These are phyloP conservation scores for Erodium maritimum DNA, from an alignment of 345 rosid genomes.

Conservation along the genomic window DNA sequence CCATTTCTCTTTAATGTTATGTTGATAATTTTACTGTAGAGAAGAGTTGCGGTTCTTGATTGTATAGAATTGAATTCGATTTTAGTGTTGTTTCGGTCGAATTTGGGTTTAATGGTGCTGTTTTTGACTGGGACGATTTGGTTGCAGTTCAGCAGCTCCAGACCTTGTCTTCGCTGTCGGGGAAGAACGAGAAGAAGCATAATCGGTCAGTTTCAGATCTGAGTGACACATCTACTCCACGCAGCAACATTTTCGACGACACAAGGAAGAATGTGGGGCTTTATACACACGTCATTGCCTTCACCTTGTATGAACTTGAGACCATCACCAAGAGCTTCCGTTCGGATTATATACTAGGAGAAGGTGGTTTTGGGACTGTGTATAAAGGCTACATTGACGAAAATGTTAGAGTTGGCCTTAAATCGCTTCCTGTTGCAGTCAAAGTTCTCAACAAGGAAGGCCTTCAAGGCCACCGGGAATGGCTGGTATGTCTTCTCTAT, in stretches of 20 bases:
- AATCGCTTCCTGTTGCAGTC: constrained; percentile 91
- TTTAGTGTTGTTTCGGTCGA: background rate
- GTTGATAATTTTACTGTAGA: no score
- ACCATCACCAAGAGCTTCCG: constrained; percentile 97
- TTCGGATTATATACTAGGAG: constrained; percentile 85
- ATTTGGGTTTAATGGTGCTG: background rate
- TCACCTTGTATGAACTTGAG: constrained; percentile 80
- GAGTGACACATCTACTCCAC: constrained; percentile 70
- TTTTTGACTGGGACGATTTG: background rate
- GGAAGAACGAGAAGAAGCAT: constrained; percentile 47
- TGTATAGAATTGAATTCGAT: background rate
- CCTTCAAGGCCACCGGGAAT: constrained; percentile 94
- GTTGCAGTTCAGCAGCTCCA: constrained; percentile 67
- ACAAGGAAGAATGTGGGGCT: constrained; percentile 50
- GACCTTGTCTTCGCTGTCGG: constrained; percentile 25
- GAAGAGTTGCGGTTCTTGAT: no score
- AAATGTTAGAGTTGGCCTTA: constrained; percentile 87
- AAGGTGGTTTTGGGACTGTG: constrained; percentile 95
- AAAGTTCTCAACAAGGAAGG: constrained; percentile 97
- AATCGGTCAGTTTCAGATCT: constrained; percentile 77
- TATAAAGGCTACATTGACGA: constrained; percentile 95
- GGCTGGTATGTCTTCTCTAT: constrained; percentile 43
- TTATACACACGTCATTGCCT: constrained; percentile 71
- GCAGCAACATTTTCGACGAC: constrained; percentile 43
- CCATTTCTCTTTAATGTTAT: no score